Evolutionary conservation across 192 early-diverging fungal genomes (phyloP).

Genomic region (Oehlia diaphana): DNA sequence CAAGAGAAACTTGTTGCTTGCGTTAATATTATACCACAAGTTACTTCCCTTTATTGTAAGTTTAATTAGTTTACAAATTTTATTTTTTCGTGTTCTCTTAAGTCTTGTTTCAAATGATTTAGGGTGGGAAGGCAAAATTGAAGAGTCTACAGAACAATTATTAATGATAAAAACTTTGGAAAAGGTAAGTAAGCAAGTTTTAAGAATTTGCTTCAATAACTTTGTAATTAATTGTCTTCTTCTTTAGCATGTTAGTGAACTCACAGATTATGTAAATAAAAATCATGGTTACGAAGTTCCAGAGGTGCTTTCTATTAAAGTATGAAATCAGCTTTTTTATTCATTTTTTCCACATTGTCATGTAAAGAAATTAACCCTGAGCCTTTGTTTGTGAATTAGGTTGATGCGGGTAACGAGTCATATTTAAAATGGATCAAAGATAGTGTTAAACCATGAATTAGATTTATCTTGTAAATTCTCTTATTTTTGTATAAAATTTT

Average conservation of each 20-base stretch:
- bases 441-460: no score
- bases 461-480: no score
- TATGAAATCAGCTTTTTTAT: neutral
- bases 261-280: constrained; percentile 25
- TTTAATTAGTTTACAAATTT: neutral
- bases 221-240: neutral
- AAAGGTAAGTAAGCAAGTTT: neutral
- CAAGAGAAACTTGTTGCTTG: constrained; percentile 13
- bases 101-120: neutral
- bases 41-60: constrained; percentile 24
- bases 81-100: neutral
- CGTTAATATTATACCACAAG: constrained; percentile 9
- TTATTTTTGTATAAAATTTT: no score
- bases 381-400: neutral
- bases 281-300: constrained; percentile 16
- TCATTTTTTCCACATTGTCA: neutral
- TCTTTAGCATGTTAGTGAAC: constrained; percentile 4
- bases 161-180: constrained; percentile 13
- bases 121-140: constrained; percentile 19
- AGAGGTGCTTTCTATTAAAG: constrained; percentile 15
- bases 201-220: neutral
- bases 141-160: constrained; percentile 9
- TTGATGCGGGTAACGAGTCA: neutral
- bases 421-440: neutral
- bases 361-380: neutral